Evolutionary conservation across 805 yeast genomes (phyloP).

Genomic region (Candida pseudoglaebosa): DNA sequence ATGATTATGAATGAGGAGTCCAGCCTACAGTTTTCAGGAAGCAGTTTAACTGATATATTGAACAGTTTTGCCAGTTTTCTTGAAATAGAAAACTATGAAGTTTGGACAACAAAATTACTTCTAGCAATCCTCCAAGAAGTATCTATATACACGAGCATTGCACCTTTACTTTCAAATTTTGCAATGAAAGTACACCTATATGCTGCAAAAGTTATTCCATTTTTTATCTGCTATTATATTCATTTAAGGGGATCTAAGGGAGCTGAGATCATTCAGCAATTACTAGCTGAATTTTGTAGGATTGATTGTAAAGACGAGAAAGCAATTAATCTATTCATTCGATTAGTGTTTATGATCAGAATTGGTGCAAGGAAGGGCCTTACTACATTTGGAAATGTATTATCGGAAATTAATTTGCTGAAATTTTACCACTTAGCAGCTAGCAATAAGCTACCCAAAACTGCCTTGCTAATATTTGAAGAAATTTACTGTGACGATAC

Average conservation of each 20-base stretch:
- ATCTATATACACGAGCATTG: slow-evolving; percentile 21
- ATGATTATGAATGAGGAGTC: slow-evolving; percentile 23
- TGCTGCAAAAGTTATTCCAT: slow-evolving; percentile 19
- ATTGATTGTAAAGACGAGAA: slow-evolving; percentile 5
- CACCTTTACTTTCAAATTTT: slow-evolving; percentile 31
- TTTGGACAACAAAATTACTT: slow-evolving; percentile 28
- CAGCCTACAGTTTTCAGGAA: slow-evolving; percentile 11
- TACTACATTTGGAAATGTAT: slow-evolving; percentile 24
- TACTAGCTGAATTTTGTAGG: slow-evolving; percentile 12
- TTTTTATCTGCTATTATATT: slow-evolving; percentile 22
- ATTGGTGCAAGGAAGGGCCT: slow-evolving; percentile 32
- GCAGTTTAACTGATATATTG: slow-evolving; percentile 11
- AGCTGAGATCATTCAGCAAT: slow-evolving; percentile 3
- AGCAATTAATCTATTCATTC: slow-evolving; percentile 15
- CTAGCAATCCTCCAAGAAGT: slow-evolving; percentile 32
- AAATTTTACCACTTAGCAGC: slow-evolving; percentile 29
- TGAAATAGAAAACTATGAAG: slow-evolving; percentile 12
- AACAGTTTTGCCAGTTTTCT: slow-evolving; percentile 10
- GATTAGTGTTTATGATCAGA: slow-evolving; percentile 31
- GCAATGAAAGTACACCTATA: slow-evolving; percentile 13
- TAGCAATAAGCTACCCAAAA: slow-evolving; percentile 29
- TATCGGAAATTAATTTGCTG: slow-evolving; percentile 23
- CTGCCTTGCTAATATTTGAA: slow-evolving; percentile 48
- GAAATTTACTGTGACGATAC: slow-evolving; percentile 24
- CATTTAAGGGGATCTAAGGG: slow-evolving; percentile 13